Evolutionary conservation across 2,329 filamentous ascomycete genomes (phyloP), one percentile per base, ranked within the genome.

Genomic region (Lasiodiplodia citricola): DNA sequence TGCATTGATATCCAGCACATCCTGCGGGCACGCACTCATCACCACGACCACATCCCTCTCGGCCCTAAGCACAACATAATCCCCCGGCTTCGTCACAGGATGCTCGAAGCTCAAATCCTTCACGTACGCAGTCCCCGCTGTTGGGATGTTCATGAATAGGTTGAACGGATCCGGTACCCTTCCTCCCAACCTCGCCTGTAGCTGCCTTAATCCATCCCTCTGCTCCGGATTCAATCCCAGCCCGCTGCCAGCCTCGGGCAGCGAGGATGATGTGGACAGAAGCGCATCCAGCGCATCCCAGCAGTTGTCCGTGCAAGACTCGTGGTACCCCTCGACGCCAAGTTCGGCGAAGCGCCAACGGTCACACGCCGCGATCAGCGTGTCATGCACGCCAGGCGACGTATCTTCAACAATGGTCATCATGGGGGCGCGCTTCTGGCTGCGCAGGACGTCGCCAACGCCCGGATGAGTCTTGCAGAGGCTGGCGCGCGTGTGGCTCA

Each of bases 351-450:
- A 84, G 4, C 80, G 73, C 51, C 77, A 77, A 8, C 82, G 82
- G 68, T 84, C 83, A 70, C 83, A 85, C 5, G 83, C 83, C 3
- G 83, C 79, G 23, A 83, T 83, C 35, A 84, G 71, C 0, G 82
- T 84, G 70, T 84, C 83, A 70, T 85, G 83, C 0, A 79, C 78
- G 11, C 82, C 82, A 80, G 78, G 69, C 81, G 80, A 2, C 83
- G 73, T 10, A 71, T 84, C 83, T 72, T 84, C 82, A 23, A 84
- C 66, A 2, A 85, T 70, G 0, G 81, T 84, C 58, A 84, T 71
- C 70, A 85, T 81, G 5, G 83, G 82, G 44, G 80, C 78, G 69
- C 83, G 81, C 3, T 84, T 74, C 70, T 85, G 84, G 21, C 81
- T 81, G 37, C 83, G 75, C 4, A 84, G 75, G n/a, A 25, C 25